phyloP scores from a whole-genome alignment of 2,329 filamentous ascomycete genomes.

The Aspergillus tanneri region DNA sequence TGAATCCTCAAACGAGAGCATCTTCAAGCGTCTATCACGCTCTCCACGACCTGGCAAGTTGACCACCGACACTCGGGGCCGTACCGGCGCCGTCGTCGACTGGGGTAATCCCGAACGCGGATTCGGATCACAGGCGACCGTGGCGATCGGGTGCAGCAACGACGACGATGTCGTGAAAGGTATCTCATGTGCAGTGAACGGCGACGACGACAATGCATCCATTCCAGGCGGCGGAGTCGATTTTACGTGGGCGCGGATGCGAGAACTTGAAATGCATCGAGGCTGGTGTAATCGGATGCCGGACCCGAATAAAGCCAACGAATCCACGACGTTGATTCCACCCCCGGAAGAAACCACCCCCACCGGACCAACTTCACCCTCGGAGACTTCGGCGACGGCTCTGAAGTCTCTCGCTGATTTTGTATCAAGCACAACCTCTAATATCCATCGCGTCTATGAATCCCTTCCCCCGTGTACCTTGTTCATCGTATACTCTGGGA shows the following conservation, averaged over 20 bases:
- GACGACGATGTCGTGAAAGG: constrained; percentile 60
- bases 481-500: constrained; percentile 64
- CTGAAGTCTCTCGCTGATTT: constrained; percentile 43
- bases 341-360: constrained; percentile 27
- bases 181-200: constrained; percentile 53
- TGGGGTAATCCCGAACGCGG: constrained; percentile 76
- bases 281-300: constrained; percentile 59
- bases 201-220: constrained; percentile 44
- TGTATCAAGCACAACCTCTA: constrained; percentile 51
- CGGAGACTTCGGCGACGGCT: constrained; percentile 10
- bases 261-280: constrained; percentile 59
- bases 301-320: constrained; percentile 47
- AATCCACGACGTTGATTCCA: constrained; percentile 30
- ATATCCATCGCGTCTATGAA: constrained; percentile 55
- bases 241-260: constrained; percentile 62
- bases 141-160: constrained; percentile 56
- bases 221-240: constrained; percentile 57
- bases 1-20: constrained; percentile 76
- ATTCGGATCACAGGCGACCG: constrained; percentile 56
- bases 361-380: constrained; percentile 8
- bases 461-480: constrained; percentile 59
- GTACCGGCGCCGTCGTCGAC: constrained; percentile 68
- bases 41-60: constrained; percentile 47
- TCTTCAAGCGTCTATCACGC: constrained; percentile 78
- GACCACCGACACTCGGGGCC: constrained; percentile 27